Evolutionary conservation across 805 yeast species (phyloP).

Genomic region (Ascoidea tarda): DNA sequence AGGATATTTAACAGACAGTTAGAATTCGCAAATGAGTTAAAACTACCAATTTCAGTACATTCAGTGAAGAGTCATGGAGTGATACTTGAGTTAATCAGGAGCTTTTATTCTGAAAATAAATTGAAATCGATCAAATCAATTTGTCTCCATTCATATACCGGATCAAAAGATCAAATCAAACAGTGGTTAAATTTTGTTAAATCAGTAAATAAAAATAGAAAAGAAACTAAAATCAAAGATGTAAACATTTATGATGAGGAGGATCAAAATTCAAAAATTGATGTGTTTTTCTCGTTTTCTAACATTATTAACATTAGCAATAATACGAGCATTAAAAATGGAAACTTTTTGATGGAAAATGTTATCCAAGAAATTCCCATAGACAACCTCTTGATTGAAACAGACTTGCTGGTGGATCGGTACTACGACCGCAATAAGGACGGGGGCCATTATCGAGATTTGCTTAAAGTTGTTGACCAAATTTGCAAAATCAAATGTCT

Average conservation of each 20-base stretch:
- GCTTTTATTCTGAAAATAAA: slow-evolving; percentile 7
- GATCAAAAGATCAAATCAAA: slow-evolving; percentile 57
- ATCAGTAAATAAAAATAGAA: slow-evolving; percentile 10
- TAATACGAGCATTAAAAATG: no score
- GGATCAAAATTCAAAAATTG: no score
- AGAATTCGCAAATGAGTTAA: slow-evolving; percentile 32
- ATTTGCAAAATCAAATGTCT: no score
- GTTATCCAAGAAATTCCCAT: slow-evolving; percentile 21
- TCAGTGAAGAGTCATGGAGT: slow-evolving; percentile 71
- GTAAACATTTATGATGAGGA: no score
- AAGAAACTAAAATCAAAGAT: slow-evolving; percentile 8
- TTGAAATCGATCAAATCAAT: slow-evolving; percentile 22
- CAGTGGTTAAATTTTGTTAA: slow-evolving; percentile 26
- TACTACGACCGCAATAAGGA: background rate
- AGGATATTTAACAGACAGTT: slow-evolving; percentile 36
- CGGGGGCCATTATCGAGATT: no score
- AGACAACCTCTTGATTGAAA: slow-evolving; percentile 31
- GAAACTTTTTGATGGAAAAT: slow-evolving; percentile 11
- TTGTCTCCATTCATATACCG: slow-evolving; percentile 77
- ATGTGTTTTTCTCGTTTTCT: slow-evolving; percentile 39
- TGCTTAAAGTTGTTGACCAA: no score
- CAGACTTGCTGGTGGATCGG: slow-evolving; percentile 27
- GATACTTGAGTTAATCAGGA: slow-evolving; percentile 29
- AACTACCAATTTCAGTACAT: slow-evolving; percentile 58
- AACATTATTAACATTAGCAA: slow-evolving; percentile 24